Base-by-base conservation (phyloP, 768 basidiomycete species). In the Agrocybe praecox region DNA sequence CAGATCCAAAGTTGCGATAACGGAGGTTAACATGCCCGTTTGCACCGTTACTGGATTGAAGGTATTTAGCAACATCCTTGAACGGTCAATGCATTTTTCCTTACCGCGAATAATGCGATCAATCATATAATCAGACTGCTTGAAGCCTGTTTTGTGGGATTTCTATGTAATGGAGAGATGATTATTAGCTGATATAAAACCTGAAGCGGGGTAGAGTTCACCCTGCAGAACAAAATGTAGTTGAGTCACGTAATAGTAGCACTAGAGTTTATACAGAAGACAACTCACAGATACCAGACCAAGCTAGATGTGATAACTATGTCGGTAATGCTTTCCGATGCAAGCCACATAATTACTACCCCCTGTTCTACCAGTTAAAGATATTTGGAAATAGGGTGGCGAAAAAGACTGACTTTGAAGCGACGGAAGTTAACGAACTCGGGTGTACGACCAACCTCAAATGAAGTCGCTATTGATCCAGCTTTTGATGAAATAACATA, bases 61-160 rank as follows among this genome's bases (percentile, higher is more conserved):
- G 5, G 42, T 4, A 34, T 47, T 21, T 29, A n/a, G 14, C 22
- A 15, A 33, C 21, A 21, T 22, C 18, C 6, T 24, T 9, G 44
- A 33, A 48, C 21, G 23, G 14, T 4, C 22, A 15, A 11, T 23
- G 18, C n/a, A 17, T 40, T 42, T n/a, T 47, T 46, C 24, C 67
- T 32, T 47, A 76, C 73, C 19, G 57, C 73, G 62, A 52, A 80
- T 78, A 51, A 81, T 76, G 51, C 64, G 71, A 59, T 79, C 74
- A 8, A 81, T 63, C 15, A 74, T 58, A 45, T 74, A 63, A 52
- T 80, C 78, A 1, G 79, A 77, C 4, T 58, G 58, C 12, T 68
- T 53, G 52, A 80, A 77, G 11, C 78, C 78, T 0, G 78, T 79
- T 59, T 72, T 76, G 55, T 76, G 69, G 32, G 59, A 72, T n/a